A percentile compares a stretch with the other conserved stretches of the same genome.
Evolutionary conservation across 768 basidiomycete species (phyloP).

Genomic region (Leccinellum luteum): DNA sequence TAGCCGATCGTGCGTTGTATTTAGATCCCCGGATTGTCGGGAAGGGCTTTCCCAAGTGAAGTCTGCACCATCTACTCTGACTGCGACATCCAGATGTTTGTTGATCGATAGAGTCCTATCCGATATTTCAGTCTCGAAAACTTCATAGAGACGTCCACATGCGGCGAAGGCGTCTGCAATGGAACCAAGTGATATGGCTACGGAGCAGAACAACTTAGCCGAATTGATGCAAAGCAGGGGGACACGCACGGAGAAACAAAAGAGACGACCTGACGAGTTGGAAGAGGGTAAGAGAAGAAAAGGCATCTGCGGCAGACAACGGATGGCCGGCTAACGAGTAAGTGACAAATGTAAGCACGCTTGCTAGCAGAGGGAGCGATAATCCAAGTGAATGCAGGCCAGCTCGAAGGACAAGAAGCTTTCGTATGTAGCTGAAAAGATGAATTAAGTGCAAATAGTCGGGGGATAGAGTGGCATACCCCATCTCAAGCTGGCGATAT

Average conservation of each 20-base stretch:
- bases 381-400: conserved; percentile 67
- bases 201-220: conserved; percentile 1
- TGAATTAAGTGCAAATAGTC: background rate
- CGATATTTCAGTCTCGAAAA: conserved; percentile 82
- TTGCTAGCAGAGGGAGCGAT: conserved; percentile 74
- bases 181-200: conserved; percentile 69
- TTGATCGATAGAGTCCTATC: conserved; percentile 58
- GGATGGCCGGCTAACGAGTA: conserved; percentile 72
- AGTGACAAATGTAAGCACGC: conserved; percentile 72
- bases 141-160: conserved; percentile 66
- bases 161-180: conserved; percentile 86
- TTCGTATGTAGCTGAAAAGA: conserved; percentile 54
- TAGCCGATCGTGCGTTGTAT: conserved; percentile 8
- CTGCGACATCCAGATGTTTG: conserved; percentile 52
- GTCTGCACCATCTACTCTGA: conserved; percentile 64
- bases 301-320: conserved; percentile 69
- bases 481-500: conserved; percentile 71
- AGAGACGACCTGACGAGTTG: conserved; percentile 78
- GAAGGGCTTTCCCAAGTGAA: conserved; percentile 89
- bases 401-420: conserved; percentile 61
- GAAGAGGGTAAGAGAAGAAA: conserved; percentile 47
- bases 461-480: conserved; percentile 33
- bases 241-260: conserved; percentile 57
- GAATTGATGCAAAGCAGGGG: background rate
- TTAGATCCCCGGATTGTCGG: conserved; percentile 39